Evolutionary conservation across 2,329 filamentous ascomycete genomes (phyloP), one percentile per base, ranked within the genome.

Genomic region (Alternaria tenuissima): DNA sequence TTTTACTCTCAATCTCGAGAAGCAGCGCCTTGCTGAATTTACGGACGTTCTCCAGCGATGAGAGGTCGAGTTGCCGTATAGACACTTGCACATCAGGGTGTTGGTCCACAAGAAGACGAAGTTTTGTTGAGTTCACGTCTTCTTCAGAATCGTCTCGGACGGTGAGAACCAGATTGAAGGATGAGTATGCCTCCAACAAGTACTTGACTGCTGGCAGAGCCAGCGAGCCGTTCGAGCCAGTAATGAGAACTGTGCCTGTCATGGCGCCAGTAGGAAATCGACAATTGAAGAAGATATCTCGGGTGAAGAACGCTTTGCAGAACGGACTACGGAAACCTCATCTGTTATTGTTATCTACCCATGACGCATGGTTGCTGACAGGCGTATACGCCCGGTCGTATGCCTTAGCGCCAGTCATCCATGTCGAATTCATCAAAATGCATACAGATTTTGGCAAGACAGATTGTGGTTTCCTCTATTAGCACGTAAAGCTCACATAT

Each of bases 171-270:
- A 60, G 43, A 5, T 64, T 68, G 22, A 61, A 49, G 16, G 39
- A 16, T 3, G 69, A 51, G 32, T 72, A 68, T 2, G 55, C 41
- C 5, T 53, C 24, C 28, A 72, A 64, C 12, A 72, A 38, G 43
- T 65, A 63, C 11, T 55, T 22, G n/a, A 69, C 63, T 9, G 65
- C 59, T 28, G 57, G 62, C 20, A 73, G 39, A n/a, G 56, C 71
- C 1, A 74, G 58, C 8, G 71, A 71, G 26, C 69, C 62, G 46
- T 73, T 74, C 20, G 70, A 69, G 16, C 69, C 71, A 3, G 71
- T 73, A 18, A 56, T 49, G 9, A 51, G 43, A 24, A 56, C 28
- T 22, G 34, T 49, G 18, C 54, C 44, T 39, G 43, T 24, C 44
- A 56, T 56, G 16, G 24, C 44, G 28, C 18, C 11, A 14, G 28